Evolutionary conservation across 2,329 filamentous ascomycete genomes (phyloP).

Genomic region (Aspergillus sp.): DNA sequence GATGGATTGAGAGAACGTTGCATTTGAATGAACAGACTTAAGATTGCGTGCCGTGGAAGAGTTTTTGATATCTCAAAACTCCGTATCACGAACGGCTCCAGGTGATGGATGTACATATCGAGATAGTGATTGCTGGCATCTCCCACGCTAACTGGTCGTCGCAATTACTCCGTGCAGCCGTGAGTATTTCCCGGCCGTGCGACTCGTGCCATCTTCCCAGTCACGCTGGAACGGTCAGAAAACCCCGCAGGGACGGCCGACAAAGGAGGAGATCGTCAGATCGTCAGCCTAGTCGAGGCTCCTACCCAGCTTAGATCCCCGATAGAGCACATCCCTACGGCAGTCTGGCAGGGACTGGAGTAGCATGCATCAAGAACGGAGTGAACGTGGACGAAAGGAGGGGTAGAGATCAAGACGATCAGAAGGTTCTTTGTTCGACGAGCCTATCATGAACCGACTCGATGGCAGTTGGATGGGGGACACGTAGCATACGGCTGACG

Average conservation of each 20-base stretch:
- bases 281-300: conserved; percentile 9
- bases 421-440: neutral
- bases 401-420: conserved; percentile 4
- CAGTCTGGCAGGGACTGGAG: no score
- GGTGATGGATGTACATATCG: no score
- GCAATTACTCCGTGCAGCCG: no score
- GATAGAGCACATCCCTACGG: conserved; percentile 1
- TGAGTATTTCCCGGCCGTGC: no score
- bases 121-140: no score
- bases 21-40: neutral
- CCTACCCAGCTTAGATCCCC: conserved; percentile 5
- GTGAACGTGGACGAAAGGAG: conserved; percentile 7
- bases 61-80: neutral
- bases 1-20: neutral
- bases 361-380: no score
- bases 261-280: conserved; percentile 18
- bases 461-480: neutral
- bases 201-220: no score
- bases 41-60: neutral
- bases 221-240: neutral
- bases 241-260: conserved; percentile 14
- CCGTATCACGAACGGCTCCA: neutral
- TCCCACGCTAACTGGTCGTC: no score
- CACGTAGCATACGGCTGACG: conserved; percentile 7
- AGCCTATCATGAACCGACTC: conserved; percentile 1